Evolutionary conservation across 2,329 filamentous ascomycete genomes (phyloP).

Genomic region (Arthrobotrys entomopaga): DNA sequence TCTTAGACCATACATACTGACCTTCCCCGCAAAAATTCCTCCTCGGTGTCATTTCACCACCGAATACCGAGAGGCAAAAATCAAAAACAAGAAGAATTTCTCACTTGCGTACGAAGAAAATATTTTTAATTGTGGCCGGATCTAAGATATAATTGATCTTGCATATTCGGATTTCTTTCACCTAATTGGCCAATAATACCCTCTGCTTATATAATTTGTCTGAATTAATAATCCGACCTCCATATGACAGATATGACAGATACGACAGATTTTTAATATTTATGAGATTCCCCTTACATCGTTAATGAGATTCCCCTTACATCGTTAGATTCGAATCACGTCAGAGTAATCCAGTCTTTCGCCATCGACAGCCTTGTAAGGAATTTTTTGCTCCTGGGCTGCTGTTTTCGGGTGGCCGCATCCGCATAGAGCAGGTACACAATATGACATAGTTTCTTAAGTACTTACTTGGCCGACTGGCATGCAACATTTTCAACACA

Average conservation of each 20-base stretch:
- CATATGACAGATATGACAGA: neutral
- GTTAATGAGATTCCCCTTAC: slow-evolving; percentile 15
- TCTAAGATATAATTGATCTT: neutral
- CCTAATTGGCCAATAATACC: slow-evolving; percentile 1
- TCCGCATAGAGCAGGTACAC: neutral
- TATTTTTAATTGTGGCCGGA: too few relatives aligned
- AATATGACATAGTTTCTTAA: neutral
- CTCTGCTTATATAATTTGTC: slow-evolving; percentile 1
- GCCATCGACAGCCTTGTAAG: slow-evolving; percentile 38
- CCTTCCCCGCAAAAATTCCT: slow-evolving; percentile 1
- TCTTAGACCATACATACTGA: neutral
- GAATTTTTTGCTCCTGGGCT: slow-evolving; percentile 9
- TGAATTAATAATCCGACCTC: slow-evolving; percentile 6
- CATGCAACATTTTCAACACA: slow-evolving; percentile 34
- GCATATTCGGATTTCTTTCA: neutral
- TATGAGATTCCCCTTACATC: slow-evolving; percentile 17
- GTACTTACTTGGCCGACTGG: neutral
- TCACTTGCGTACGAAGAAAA: neutral
- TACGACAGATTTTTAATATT: neutral
- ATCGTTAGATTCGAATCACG: slow-evolving; percentile 20
- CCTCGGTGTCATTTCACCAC: neutral
- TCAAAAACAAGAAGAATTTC: neutral
- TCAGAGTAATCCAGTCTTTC: slow-evolving; percentile 31
- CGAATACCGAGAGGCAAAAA: too few relatives aligned
- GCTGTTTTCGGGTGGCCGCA: slow-evolving; percentile 25